phyloP scores from a whole-genome alignment of 345 rosid genomes.

The Eucalyptus tenuipes region DNA sequence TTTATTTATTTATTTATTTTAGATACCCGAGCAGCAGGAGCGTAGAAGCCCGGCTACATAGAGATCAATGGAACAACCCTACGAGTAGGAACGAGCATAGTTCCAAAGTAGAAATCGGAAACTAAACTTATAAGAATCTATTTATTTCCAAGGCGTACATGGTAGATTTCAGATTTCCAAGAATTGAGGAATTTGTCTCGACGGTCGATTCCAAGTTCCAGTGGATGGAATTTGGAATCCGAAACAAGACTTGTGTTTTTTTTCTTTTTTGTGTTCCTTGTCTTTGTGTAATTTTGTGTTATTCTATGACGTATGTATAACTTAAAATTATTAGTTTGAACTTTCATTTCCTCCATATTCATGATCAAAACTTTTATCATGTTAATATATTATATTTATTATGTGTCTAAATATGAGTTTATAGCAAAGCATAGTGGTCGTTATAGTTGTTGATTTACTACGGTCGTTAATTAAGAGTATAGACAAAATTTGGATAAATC shows the following conservation, averaged over 20 bases:
- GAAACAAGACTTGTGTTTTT: too few species aligned
- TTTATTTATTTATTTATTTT: background rate
- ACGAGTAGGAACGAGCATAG: accelerated
- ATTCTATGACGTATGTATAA: accelerated
- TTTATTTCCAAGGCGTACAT: accelerated
- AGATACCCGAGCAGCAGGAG: accelerated
- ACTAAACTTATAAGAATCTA: accelerated
- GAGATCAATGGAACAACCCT: background rate
- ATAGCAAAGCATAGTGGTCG: accelerated
- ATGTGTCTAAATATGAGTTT: background rate
- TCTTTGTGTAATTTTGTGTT: too few species aligned
- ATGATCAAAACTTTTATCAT: accelerated
- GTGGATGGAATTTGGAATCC: too few species aligned
- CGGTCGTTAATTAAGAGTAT: accelerated
- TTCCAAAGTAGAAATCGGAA: accelerated
- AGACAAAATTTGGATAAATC: background rate
- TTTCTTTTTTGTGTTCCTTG: accelerated
- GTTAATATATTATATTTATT: too few species aligned
- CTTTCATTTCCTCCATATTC: background rate
- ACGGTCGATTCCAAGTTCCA: accelerated
- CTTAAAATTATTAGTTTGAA: accelerated
- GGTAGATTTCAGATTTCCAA: too few species aligned
- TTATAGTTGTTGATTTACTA: background rate
- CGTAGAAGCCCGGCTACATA: background rate
- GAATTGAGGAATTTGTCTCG: too few species aligned